Percentiles rank a stretch among this genome's conserved stretches.
Conservation (phyloP, 352 stramenopile genomes). For the Phytophthora palmivora region DNA sequence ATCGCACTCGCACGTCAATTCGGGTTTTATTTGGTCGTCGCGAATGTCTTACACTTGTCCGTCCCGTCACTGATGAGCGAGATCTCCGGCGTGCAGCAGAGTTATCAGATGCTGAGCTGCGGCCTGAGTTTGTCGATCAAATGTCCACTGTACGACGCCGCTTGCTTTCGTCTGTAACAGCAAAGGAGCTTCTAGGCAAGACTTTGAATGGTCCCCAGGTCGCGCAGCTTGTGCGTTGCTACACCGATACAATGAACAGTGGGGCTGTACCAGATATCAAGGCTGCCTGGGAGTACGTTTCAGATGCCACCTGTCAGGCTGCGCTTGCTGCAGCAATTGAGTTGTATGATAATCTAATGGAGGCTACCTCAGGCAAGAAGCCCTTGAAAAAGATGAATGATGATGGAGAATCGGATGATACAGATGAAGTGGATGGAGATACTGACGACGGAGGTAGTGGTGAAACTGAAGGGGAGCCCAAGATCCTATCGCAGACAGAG, state of each 20-base stretch:
- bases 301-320: slow-evolving; percentile 76
- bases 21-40: slow-evolving; percentile 75
- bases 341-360: slow-evolving; percentile 66
- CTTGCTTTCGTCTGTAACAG: slow-evolving; percentile 54
- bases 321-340: slow-evolving; percentile 61
- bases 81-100: slow-evolving; percentile 65
- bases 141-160: slow-evolving; percentile 63
- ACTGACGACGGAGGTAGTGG: slow-evolving; percentile 23
- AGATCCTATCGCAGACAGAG: slow-evolving; percentile 67
- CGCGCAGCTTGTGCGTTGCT: slow-evolving; percentile 66
- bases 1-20: slow-evolving; percentile 70
- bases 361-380: slow-evolving; percentile 34
- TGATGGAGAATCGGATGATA: slow-evolving; percentile 32
- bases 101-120: slow-evolving; percentile 58
- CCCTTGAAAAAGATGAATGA: slow-evolving; percentile 21
- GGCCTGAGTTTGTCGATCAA: slow-evolving; percentile 80
- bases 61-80: slow-evolving; percentile 73
- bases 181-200: slow-evolving; percentile 78
- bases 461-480: slow-evolving; percentile 15
- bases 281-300: slow-evolving; percentile 85
- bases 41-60: slow-evolving; percentile 82
- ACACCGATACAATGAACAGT: slow-evolving; percentile 83
- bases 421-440: slow-evolving; percentile 33
- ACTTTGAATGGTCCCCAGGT: slow-evolving; percentile 69
- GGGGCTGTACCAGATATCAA: slow-evolving; percentile 84